phyloP scores from a whole-genome alignment of 345 rosid genomes.

The Aethionema arabicum region DNA sequence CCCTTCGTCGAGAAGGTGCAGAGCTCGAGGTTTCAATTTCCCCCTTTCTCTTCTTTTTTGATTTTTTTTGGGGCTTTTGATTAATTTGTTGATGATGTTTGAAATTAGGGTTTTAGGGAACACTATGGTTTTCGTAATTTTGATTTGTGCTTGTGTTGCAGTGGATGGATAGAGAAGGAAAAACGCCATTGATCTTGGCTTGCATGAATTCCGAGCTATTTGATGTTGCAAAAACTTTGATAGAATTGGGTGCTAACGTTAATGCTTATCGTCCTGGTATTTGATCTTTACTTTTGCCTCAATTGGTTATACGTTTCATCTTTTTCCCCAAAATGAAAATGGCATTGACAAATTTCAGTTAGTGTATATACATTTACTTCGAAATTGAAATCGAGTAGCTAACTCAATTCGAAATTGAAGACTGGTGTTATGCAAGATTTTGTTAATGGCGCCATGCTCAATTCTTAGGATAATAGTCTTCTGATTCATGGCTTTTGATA shows the following conservation, averaged over 20 bases:
- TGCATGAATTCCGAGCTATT: conserved; percentile 64
- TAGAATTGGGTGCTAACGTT: conserved; percentile 83
- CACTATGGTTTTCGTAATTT: not conserved
- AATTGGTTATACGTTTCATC: not conserved
- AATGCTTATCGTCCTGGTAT: conserved; percentile 88
- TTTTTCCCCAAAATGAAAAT: not conserved
- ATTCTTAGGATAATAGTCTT: too few relatives aligned
- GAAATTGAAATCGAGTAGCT: conserved; percentile 7
- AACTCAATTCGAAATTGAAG: not conserved
- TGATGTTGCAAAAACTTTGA: conserved; percentile 73
- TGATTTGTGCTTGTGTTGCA: conserved; percentile 34
- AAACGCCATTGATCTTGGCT: conserved; percentile 85
- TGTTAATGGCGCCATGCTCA: not conserved
- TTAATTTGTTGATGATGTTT: not conserved
- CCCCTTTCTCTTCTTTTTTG: not conserved
- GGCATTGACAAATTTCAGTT: too few relatives aligned
- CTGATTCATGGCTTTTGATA: not conserved
- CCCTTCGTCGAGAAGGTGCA: conserved; percentile 75
- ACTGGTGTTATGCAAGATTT: not conserved
- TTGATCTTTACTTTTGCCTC: not conserved
- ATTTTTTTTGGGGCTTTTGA: not conserved
- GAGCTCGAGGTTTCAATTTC: conserved; percentile 67
- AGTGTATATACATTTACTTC: too few relatives aligned
- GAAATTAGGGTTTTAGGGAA: conserved; percentile 11
- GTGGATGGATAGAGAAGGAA: conserved; percentile 94